Base-by-base conservation (phyloP, 495 filamentous ascomycete species). In the Hyaloscypha hepaticicola region DNA sequence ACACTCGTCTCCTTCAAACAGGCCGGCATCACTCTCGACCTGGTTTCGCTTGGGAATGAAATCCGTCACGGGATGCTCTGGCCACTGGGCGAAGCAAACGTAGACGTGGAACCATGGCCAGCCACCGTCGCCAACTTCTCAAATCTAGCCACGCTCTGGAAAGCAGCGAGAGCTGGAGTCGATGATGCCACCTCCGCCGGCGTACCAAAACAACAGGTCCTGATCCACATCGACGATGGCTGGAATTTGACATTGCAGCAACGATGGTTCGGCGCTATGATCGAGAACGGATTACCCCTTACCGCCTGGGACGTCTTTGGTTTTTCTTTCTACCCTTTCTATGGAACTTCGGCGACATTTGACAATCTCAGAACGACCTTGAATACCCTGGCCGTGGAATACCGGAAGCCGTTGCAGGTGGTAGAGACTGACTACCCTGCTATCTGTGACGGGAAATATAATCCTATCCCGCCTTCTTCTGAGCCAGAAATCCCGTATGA, bases 161-260 rank as follows among this genome's bases (percentile, higher is more conserved):
- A 72, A n/a, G 66, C 72, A 21, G 78, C 78, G 3, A 63, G 74
- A 24, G 64, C 67, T 16, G 79, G 74, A 8, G 72, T 80, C 19
- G 66, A 73, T 28, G 76, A 77, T 66, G 74, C 76, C 2, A 65
- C 79, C 28, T 52, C 66, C 31, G 71, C 70, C 29, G 72, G 75
- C 12, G 69, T 73, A 26, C 41, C 69, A 9, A 77, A 73, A 45
- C 75, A 78, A 14, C 71, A 75, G 28, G 74, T 79, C 33, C 75
- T 80, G 74, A 77, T 81, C 57, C 79, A 82, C 61, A 73, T 81
- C 25, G 79, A 81, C 66, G 72, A 80, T 58, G 79, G 79, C 11
- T 81, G 74, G 76, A 76, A 82, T 58, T 45, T 71, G 52, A 74
- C 72, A 3, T 66, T 77, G 25, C 79, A 82, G 63, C 60, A 76